Conservation (phyloP, 495 filamentous ascomycete genomes). For the Aspergillus ellipticus region DNA sequence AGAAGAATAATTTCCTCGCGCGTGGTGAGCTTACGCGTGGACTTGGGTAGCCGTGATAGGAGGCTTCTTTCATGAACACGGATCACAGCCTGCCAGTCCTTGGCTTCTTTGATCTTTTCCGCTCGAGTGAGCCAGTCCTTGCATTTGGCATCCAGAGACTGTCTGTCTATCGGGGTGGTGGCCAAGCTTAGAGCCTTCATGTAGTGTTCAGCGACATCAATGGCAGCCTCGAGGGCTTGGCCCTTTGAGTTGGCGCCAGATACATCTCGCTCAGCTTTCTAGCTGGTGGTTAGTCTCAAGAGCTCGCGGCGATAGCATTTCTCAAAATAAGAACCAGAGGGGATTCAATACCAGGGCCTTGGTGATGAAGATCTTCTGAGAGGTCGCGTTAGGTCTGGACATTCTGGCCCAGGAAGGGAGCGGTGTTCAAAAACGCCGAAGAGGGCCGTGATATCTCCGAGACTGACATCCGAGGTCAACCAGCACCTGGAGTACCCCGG, state of each 20-base stretch:
- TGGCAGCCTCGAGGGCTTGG: slow-evolving; percentile 67
- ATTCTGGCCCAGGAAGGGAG: slow-evolving; percentile 20
- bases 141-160: slow-evolving; percentile 59
- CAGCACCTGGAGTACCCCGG: neutral
- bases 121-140: slow-evolving; percentile 62
- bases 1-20: slow-evolving; percentile 77
- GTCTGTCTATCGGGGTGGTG: slow-evolving; percentile 49
- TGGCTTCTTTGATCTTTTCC: slow-evolving; percentile 63
- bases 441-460: slow-evolving; percentile 13
- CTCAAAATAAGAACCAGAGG: neutral
- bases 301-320: neutral
- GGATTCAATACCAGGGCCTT: slow-evolving; percentile 25
- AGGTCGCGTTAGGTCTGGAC: slow-evolving; percentile 26
- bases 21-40: slow-evolving; percentile 60
- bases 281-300: slow-evolving; percentile 21
- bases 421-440: slow-evolving; percentile 8
- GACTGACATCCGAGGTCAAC: slow-evolving; percentile 21
- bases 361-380: slow-evolving; percentile 24
- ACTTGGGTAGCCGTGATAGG: slow-evolving; percentile 33
- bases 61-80: slow-evolving; percentile 17
- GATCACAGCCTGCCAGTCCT: slow-evolving; percentile 32
- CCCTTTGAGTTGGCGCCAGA: slow-evolving; percentile 53
- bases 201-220: slow-evolving; percentile 70
- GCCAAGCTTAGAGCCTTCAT: slow-evolving; percentile 66
- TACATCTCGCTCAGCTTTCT: slow-evolving; percentile 62